These are phyloP conservation scores for Aspergillus sp. DNA, from an alignment of 2,329 filamentous ascomycete genomes.

Conservation along the genomic window DNA sequence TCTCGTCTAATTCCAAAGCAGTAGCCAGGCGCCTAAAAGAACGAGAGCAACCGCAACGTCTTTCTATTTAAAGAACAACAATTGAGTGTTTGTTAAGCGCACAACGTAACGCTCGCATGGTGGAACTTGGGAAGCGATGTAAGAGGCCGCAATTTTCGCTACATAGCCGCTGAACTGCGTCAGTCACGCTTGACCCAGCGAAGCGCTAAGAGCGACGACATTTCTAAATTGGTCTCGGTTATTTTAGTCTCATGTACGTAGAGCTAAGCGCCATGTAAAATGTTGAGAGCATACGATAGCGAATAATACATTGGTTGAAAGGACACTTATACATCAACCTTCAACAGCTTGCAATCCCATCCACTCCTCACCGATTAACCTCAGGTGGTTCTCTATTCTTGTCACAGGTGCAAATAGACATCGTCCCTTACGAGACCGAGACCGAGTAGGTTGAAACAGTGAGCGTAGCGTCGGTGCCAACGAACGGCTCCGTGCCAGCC, in stretches of 20 bases:
- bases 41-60: background rate
- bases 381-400: background rate
- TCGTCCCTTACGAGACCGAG: slow-evolving; percentile 22
- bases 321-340: background rate
- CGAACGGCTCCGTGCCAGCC: slow-evolving; percentile 40
- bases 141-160: slow-evolving; percentile 5
- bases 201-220: background rate
- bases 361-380: background rate
- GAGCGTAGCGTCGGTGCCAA: slow-evolving; percentile 27
- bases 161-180: slow-evolving; percentile 3
- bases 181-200: background rate
- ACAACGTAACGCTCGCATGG: background rate
- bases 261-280: background rate
- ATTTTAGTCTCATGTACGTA: background rate
- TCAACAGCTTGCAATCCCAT: background rate
- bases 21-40: background rate
- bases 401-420: background rate
- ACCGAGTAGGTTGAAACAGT: slow-evolving; percentile 32
- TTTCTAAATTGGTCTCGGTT: slow-evolving; percentile 3
- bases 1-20: background rate
- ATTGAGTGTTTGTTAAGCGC: background rate
- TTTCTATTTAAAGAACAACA: slow-evolving; percentile 6
- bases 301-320: slow-evolving; percentile 1
- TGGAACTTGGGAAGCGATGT: background rate
- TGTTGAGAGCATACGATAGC: background rate